These are phyloP conservation scores for Colletotrichum lini DNA, from an alignment of 2,329 filamentous ascomycete genomes.

Conservation along the genomic window DNA sequence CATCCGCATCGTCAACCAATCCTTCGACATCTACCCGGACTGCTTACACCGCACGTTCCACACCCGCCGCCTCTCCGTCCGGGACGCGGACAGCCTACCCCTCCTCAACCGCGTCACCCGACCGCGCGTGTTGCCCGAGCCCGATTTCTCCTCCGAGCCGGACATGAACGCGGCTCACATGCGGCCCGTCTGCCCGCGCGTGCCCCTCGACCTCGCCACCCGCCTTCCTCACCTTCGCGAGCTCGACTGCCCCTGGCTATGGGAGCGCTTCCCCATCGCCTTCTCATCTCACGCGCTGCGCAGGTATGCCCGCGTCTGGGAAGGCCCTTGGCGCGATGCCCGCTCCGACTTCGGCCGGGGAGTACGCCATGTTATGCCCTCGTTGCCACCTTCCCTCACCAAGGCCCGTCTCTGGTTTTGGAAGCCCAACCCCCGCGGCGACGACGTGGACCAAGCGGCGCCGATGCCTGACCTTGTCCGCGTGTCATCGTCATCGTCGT, in stretches of 20 bases:
- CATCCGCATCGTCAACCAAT: conserved; percentile 8
- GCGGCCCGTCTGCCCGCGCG: conserved; percentile 44
- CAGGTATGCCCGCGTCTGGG: not conserved
- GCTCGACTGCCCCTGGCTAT: conserved; percentile 44
- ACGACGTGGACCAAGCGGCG: not conserved
- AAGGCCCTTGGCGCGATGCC: conserved; percentile 3
- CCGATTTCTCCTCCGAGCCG: not conserved
- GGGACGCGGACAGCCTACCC: conserved; percentile 34
- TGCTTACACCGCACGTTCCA: conserved; percentile 39
- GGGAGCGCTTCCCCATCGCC: conserved; percentile 41
- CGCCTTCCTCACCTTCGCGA: conserved; percentile 43
- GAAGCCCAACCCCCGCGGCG: not conserved
- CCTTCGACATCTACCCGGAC: conserved; percentile 20
- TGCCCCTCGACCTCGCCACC: conserved; percentile 43
- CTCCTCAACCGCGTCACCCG: conserved; percentile 31
- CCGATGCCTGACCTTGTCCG: conserved; percentile 6
- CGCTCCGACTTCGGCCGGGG: conserved; percentile 1
- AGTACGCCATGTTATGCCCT: not conserved
- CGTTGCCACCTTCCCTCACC: not conserved
- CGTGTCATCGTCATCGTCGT: not conserved
- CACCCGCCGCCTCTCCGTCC: conserved; percentile 36
- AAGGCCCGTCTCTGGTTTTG: conserved; percentile 14
- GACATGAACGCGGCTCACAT: conserved; percentile 16
- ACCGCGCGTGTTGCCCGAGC: conserved; percentile 11
- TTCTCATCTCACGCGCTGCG: conserved; percentile 7